Base-by-base conservation (phyloP, 1,284 basidiomycete genomes). In the Naganishia albida region DNA sequence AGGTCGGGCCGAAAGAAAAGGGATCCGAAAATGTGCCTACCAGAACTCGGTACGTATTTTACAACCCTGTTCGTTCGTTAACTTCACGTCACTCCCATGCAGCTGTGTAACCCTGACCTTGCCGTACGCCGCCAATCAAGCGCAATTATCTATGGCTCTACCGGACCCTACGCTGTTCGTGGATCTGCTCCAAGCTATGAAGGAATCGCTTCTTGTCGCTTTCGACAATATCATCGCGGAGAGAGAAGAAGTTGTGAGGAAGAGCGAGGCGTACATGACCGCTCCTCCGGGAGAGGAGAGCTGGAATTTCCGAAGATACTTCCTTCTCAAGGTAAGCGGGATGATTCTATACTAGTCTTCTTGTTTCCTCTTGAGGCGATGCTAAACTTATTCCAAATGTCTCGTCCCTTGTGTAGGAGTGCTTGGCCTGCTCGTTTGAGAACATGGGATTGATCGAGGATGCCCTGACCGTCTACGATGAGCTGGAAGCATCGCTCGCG, bases 271-370 rank as follows among this genome's bases (percentile, higher is more conserved):
- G 53, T 91, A 95, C 75, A 83, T 89, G 65, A 18, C 25, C 49
- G 38, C 46, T 13, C 57, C 57, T 15, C 57, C 46, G 13, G 39
- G 46, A 23, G 57, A 49, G n/a, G 57, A 49, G 18, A 49, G 57
- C 2, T 97, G 94, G 94, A 94, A 96, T 75, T 97, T 95, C 74
- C 93, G 92, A 76, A 93, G 89, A 0, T 98, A 94, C 82, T 96
- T 97, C 77, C 86, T 93, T 42, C 81, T 94, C 30, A 97, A 97
- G 85, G 93, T 91, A 38, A 38, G 77, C 66, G 28, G 15, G n/a
- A 55, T 7, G 16, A n/a, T 1, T 4, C 3, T 20, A 12, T 12
- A 2, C n/a, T 49, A 1, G 30, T 13, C 16, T n/a, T n/a, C n/a
- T n/a, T n/a, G n/a, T n/a, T n/a, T n/a, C n/a, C n/a, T n/a, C n/a